These are phyloP conservation scores for Schrenkiella parvula DNA, from an alignment of 345 rosid species.

Conservation along the genomic window DNA sequence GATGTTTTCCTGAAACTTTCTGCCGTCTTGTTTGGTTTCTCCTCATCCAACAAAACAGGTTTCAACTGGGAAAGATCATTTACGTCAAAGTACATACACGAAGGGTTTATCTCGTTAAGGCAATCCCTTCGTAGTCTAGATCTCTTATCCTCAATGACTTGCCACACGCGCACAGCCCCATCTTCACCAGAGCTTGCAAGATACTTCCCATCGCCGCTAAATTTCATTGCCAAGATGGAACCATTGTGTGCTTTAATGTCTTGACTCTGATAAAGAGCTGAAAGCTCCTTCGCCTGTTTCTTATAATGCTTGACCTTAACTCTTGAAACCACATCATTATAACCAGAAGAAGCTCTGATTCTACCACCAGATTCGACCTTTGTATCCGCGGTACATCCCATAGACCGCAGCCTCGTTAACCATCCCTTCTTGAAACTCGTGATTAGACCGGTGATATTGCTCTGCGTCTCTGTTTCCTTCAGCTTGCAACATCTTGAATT, in stretches of 20 bases:
- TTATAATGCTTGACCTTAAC: conserved; percentile 61
- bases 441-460: conserved; percentile 5
- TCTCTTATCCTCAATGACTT: conserved; percentile 61
- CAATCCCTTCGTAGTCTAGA: conserved; percentile 44
- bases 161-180: conserved; percentile 62
- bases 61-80: conserved; percentile 64
- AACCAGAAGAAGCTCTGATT: conserved; percentile 29
- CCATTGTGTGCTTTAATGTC: conserved; percentile 74
- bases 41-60: conserved; percentile 53
- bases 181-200: conserved; percentile 86
- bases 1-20: conserved; percentile 60
- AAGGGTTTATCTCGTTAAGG: conserved; percentile 55
- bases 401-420: conserved; percentile 56
- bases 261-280: conserved; percentile 71
- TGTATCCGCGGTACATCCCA: conserved; percentile 49
- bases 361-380: conserved; percentile 34
- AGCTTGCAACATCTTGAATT: conserved; percentile 17
- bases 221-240: conserved; percentile 64
- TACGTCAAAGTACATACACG: conserved; percentile 64
- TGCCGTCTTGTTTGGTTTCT: conserved; percentile 39
- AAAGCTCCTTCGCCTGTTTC: conserved; percentile 65
- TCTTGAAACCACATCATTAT: conserved; percentile 37
- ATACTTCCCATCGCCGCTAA: conserved; percentile 71
- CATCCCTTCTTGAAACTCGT: conserved; percentile 55
- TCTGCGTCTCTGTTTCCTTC: conserved; percentile 36